Percentiles rank a stretch among this genome's conserved stretches.
These are phyloP conservation scores for Halophytophthora polymorphica DNA, from an alignment of 352 stramenopile species.

Conservation along the genomic window DNA sequence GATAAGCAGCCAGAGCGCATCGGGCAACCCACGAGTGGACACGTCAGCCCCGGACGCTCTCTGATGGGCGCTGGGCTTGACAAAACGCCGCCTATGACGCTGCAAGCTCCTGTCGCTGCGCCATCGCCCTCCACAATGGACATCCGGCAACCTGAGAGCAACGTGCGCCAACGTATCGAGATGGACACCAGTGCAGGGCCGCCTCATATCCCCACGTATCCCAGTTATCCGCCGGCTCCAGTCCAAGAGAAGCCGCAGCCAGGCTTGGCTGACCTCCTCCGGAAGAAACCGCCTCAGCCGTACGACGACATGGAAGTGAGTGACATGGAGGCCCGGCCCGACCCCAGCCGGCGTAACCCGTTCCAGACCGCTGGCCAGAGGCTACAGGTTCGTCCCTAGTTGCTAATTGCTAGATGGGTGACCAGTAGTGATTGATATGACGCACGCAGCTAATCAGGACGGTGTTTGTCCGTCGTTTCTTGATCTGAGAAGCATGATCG, in stretches of 20 bases:
- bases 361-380: conserved; percentile 74
- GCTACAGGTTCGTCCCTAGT: conserved; percentile 38
- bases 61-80: too few relatives aligned
- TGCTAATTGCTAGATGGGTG: not conserved
- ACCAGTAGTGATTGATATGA: not conserved
- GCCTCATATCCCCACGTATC: conserved; percentile 1
- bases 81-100: too few relatives aligned
- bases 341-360: conserved; percentile 27
- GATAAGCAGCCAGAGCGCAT: too few relatives aligned
- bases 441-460: too few relatives aligned
- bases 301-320: conserved; percentile 25
- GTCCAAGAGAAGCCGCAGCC: conserved; percentile 14
- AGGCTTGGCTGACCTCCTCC: conserved; percentile 36
- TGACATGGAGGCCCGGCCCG: conserved; percentile 10
- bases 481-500: conserved; percentile 32
- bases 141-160: not conserved
- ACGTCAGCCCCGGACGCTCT: too few relatives aligned
- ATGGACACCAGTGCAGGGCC: not conserved
- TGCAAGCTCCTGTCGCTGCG: not conserved
- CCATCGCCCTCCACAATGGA: not conserved
- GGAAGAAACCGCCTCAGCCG: conserved; percentile 24
- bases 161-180: too few relatives aligned
- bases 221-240: not conserved
- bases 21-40: too few relatives aligned
- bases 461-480: not conserved